A percentile compares a stretch with the other conserved stretches of the same genome.
These are phyloP conservation scores for Meripilus lineatus DNA, from an alignment of 1,284 basidiomycete species.

Conservation along the genomic window DNA sequence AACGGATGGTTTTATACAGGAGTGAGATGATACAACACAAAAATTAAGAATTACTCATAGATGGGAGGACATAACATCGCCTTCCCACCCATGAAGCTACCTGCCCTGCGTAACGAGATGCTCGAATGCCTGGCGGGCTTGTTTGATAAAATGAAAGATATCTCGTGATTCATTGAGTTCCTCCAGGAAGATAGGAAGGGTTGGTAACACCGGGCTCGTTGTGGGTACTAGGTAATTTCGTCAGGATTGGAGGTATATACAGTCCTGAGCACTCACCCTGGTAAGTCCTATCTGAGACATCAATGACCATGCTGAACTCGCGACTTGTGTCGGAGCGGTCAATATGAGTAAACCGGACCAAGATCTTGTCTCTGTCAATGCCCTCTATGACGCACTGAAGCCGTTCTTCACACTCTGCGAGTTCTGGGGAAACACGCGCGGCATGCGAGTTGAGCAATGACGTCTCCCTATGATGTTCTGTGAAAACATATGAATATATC, in stretches of 20 bases:
- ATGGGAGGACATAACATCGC: not conserved
- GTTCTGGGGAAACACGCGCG: constrained; percentile 49
- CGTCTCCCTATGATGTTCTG: constrained; percentile 68
- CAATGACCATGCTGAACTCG: constrained; percentile 75
- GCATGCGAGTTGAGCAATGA: constrained; percentile 57
- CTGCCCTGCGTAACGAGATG: constrained; percentile 18
- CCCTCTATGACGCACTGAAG: constrained; percentile 72
- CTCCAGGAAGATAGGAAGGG: constrained; percentile 58
- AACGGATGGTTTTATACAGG: not conserved
- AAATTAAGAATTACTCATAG: not conserved
- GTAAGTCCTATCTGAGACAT: constrained; percentile 59
- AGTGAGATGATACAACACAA: not conserved
- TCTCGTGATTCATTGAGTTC: constrained; percentile 60
- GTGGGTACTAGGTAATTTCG: constrained; percentile 50
- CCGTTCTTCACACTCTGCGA: constrained; percentile 51
- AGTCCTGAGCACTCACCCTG: constrained; percentile 53
- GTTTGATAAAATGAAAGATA: constrained; percentile 58
- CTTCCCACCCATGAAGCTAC: too few relatives aligned
- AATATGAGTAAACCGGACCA: constrained; percentile 69
- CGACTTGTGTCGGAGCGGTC: constrained; percentile 49
- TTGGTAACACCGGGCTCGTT: constrained; percentile 58
- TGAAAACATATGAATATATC: not conserved
- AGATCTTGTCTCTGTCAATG: constrained; percentile 64
- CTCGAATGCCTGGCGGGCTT: constrained; percentile 42
- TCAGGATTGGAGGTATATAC: too few relatives aligned